Evolutionary conservation across 2,329 filamentous ascomycete genomes (phyloP).

Genomic region (Ascosphaera pollenicola): DNA sequence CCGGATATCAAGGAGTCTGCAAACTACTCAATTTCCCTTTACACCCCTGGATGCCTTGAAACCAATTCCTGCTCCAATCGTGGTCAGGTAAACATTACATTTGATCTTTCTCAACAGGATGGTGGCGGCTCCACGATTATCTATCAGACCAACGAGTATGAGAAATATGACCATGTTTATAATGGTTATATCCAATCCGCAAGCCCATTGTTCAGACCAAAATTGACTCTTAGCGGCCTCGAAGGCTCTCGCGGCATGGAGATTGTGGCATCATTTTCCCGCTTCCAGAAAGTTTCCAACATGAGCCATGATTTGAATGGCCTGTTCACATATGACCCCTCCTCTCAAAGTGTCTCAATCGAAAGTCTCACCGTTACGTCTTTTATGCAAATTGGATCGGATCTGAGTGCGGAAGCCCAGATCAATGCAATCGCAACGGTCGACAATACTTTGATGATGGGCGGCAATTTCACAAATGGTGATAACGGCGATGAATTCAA

Average conservation of each 20-base stretch:
- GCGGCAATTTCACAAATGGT: background rate
- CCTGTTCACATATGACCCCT: constrained; percentile 62
- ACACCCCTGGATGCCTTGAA: constrained; percentile 72
- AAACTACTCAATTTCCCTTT: constrained; percentile 77
- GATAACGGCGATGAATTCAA: background rate
- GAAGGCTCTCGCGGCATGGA: constrained; percentile 40
- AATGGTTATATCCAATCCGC: constrained; percentile 63
- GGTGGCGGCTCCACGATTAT: constrained; percentile 33
- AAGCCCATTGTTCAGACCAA: constrained; percentile 51
- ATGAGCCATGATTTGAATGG: constrained; percentile 33
- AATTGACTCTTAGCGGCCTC: constrained; percentile 53
- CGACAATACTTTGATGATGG: background rate
- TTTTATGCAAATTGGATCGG: constrained; percentile 33
- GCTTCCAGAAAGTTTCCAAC: constrained; percentile 27
- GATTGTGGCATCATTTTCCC: constrained; percentile 74
- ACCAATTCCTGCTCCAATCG: constrained; percentile 56
- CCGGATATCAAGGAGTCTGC: constrained; percentile 76
- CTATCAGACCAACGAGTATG: constrained; percentile 82
- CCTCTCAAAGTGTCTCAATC: background rate
- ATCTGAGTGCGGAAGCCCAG: constrained; percentile 42
- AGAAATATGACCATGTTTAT: constrained; percentile 91
- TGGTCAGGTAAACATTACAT: constrained; percentile 65
- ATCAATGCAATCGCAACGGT: constrained; percentile 25
- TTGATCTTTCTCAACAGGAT: constrained; percentile 27
- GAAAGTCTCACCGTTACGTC: background rate